These are phyloP conservation scores for Elongisporangium anandrum DNA, from an alignment of 352 stramenopile genomes.

Conservation along the genomic window DNA sequence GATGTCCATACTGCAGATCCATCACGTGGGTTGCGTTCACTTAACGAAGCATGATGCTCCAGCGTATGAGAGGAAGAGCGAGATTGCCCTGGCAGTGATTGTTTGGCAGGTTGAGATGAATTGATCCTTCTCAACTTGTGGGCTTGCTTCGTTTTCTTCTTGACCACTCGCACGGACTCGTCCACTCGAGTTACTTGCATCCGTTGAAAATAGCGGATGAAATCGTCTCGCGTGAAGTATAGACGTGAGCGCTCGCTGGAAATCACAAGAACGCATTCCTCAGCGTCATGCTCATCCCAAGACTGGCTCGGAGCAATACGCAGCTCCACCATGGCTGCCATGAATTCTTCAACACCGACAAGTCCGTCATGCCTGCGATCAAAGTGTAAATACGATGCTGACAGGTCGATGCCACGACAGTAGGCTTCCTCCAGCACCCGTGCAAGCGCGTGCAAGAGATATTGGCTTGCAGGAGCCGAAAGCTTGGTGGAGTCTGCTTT, in stretches of 20 bases:
- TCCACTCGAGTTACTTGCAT: background rate
- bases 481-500: background rate
- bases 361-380: constrained; percentile 37
- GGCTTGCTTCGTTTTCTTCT: background rate
- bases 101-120: background rate
- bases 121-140: background rate
- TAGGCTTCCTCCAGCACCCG: constrained; percentile 45
- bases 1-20: background rate
- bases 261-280: constrained; percentile 38
- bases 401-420: constrained; percentile 39
- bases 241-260: constrained; percentile 28
- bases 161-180: background rate
- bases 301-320: constrained; percentile 8
- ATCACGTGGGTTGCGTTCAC: background rate
- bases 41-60: background rate
- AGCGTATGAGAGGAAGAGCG: background rate
- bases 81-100: background rate
- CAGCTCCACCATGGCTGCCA: constrained; percentile 44
- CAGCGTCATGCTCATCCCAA: constrained; percentile 39
- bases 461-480: background rate
- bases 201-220: constrained; percentile 33
- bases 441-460: constrained; percentile 32
- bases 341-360: constrained; percentile 46
- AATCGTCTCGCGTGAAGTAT: constrained; percentile 58
- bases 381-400: constrained; percentile 56